Evolutionary conservation across 257 asterid species (phyloP).

Genomic region (Plantago elongata): DNA sequence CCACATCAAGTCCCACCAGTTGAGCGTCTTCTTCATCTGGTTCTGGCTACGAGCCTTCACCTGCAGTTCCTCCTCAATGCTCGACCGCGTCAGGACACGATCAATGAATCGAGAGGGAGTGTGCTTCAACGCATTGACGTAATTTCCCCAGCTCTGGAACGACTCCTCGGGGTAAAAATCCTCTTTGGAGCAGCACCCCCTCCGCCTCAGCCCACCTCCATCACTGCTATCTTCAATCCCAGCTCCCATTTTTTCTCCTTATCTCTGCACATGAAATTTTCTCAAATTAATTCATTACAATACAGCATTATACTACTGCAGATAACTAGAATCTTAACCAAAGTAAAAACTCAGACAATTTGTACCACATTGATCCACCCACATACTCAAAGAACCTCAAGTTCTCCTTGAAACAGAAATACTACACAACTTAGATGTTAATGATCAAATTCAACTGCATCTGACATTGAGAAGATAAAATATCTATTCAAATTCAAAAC

Average conservation of each 20-base stretch:
- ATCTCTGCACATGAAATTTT: too few relatives aligned
- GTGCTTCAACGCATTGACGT: conserved; percentile 45
- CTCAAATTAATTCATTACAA: too few relatives aligned
- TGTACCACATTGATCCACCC: too few relatives aligned
- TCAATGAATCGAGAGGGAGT: conserved; percentile 53
- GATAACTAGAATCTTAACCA: too few relatives aligned
- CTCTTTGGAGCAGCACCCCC: conserved; percentile 52
- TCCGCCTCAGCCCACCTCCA: conserved; percentile 31
- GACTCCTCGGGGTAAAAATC: conserved; percentile 88
- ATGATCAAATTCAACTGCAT: too few relatives aligned
- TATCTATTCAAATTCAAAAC: too few relatives aligned
- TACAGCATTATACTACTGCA: too few relatives aligned
- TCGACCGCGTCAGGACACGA: conserved; percentile 55
- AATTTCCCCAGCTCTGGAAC: conserved; percentile 56
- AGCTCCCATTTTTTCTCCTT: conserved; percentile 22
- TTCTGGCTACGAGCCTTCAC: conserved; percentile 46
- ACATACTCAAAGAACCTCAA: too few relatives aligned
- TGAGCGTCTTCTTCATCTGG: conserved; percentile 65
- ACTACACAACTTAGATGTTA: too few relatives aligned
- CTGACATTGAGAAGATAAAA: too few relatives aligned
- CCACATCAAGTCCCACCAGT: conserved; percentile 92
- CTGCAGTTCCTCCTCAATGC: conserved; percentile 45
- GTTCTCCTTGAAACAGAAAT: too few relatives aligned
- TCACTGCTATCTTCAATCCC: conserved; percentile 20
- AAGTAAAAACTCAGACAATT: too few relatives aligned